phyloP scores from a whole-genome alignment of 805 yeast species.

The Kazachstania viticola region DNA sequence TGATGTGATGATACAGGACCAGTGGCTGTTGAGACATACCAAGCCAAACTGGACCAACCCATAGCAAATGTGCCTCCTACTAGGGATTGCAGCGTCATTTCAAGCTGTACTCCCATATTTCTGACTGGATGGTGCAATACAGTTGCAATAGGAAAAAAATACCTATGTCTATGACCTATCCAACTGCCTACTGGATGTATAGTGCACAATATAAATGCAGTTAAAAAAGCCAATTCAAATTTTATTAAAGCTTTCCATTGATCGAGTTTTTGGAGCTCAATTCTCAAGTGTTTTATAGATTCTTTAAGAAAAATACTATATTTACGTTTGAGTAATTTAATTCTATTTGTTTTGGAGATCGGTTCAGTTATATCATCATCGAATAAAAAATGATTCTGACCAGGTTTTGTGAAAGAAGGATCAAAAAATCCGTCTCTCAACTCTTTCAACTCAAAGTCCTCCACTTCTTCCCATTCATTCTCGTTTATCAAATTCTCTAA shows the following conservation, averaged over 20 bases:
- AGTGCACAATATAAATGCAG: conserved; percentile 31
- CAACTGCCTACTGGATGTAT: conserved; percentile 29
- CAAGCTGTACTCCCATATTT: conserved; percentile 36
- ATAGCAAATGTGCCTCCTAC: conserved; percentile 32
- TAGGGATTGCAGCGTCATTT: conserved; percentile 31
- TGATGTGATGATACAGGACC: conserved; percentile 31
- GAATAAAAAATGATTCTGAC: conserved; percentile 4
- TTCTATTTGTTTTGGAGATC: not conserved
- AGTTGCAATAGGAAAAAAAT: conserved; percentile 33
- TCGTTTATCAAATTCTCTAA: conserved; percentile 20
- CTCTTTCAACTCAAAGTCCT: conserved; percentile 32
- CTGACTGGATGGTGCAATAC: conserved; percentile 38
- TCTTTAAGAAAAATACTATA: no score
- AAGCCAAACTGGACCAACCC: conserved; percentile 35
- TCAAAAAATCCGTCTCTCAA: conserved; percentile 39
- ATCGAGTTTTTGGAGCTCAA: not conserved
- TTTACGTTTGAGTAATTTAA: no score
- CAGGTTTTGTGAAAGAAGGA: conserved; percentile 29
- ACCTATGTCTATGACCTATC: conserved; percentile 31
- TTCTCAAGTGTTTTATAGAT: not conserved
- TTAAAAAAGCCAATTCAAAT: conserved; percentile 28
- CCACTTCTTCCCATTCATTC: conserved; percentile 24
- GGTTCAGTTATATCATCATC: not conserved
- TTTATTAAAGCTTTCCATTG: not conserved
- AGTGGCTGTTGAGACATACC: conserved; percentile 32